Conservation (phyloP, 2,329 filamentous ascomycete species). For the Aspergillus niger region DNA sequence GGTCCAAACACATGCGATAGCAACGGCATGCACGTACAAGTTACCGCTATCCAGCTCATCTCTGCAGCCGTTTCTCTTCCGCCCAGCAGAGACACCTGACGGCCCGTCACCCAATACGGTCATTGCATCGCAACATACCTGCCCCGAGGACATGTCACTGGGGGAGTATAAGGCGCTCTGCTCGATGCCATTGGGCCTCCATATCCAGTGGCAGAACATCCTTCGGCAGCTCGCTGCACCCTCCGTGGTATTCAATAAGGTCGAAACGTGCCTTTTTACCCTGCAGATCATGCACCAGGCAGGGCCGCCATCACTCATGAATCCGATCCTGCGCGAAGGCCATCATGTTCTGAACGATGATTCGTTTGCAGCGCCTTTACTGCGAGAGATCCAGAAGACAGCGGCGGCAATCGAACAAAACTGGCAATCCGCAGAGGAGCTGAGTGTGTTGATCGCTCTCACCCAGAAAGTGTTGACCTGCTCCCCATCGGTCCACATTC, state of each 20-base stretch:
- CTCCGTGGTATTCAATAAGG: conserved; percentile 54
- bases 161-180: conserved; percentile 60
- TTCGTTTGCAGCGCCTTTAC: conserved; percentile 31
- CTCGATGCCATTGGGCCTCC: conserved; percentile 50
- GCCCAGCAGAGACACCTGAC: conserved; percentile 26
- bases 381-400: conserved; percentile 35
- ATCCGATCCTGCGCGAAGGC: conserved; percentile 17
- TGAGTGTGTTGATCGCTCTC: conserved; percentile 46
- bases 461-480: conserved; percentile 49
- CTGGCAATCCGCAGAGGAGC: conserved; percentile 52
- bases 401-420: conserved; percentile 49
- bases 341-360: conserved; percentile 29
- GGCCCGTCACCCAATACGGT: conserved; percentile 52
- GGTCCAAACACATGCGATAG: conserved; percentile 20
- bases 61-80: conserved; percentile 47
- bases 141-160: conserved; percentile 52
- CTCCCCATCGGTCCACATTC: conserved; percentile 24
- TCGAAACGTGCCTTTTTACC: conserved; percentile 52
- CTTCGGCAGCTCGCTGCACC: conserved; percentile 53
- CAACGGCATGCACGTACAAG: conserved; percentile 42
- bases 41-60: conserved; percentile 25
- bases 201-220: conserved; percentile 60
- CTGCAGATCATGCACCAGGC: conserved; percentile 54
- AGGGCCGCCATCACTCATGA: conserved; percentile 39
- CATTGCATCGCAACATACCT: conserved; percentile 52